Conservation (phyloP, 2,329 filamentous ascomycete species). For the Hypoxylon sp. region DNA sequence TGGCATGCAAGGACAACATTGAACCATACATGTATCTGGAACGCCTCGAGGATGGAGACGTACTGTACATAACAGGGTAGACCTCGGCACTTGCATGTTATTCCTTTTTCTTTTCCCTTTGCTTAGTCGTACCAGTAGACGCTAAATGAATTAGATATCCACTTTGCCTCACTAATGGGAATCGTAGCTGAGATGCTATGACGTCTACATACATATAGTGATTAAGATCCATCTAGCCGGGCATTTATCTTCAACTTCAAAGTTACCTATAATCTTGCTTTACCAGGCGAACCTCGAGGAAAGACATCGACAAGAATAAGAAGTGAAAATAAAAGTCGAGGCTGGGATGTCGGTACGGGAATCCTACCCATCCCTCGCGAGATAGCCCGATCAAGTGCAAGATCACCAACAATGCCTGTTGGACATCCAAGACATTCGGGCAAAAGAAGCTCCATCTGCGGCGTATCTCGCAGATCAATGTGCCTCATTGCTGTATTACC, state of each 20-base stretch:
- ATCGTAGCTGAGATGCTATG: background rate
- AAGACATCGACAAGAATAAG: background rate
- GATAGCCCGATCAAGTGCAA: slow-evolving; percentile 6
- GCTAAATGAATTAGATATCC: background rate
- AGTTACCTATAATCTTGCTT: background rate
- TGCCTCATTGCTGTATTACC: slow-evolving; percentile 6
- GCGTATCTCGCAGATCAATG: slow-evolving; percentile 8
- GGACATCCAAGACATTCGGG: slow-evolving; percentile 10
- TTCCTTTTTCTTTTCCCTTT: slow-evolving; percentile 9
- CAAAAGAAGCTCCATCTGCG: slow-evolving; percentile 17
- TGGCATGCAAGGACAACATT: slow-evolving; percentile 1
- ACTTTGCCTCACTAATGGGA: background rate
- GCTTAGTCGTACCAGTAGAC: background rate
- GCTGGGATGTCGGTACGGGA: slow-evolving; percentile 7
- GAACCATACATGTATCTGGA: slow-evolving; percentile 1
- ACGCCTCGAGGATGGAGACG: slow-evolving; percentile 1
- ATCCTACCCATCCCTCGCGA: slow-evolving; percentile 8
- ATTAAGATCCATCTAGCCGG: background rate
- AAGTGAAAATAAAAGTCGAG: slow-evolving; percentile 8
- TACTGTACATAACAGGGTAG: slow-evolving; percentile 18
- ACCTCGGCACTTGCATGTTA: slow-evolving; percentile 22
- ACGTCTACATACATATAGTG: background rate
- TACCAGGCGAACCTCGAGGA: background rate
- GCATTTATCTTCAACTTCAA: background rate
- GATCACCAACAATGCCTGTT: slow-evolving; percentile 16